phyloP scores from a whole-genome alignment of 768 basidiomycete species.

The Tricholoma bakamatsutake region DNA sequence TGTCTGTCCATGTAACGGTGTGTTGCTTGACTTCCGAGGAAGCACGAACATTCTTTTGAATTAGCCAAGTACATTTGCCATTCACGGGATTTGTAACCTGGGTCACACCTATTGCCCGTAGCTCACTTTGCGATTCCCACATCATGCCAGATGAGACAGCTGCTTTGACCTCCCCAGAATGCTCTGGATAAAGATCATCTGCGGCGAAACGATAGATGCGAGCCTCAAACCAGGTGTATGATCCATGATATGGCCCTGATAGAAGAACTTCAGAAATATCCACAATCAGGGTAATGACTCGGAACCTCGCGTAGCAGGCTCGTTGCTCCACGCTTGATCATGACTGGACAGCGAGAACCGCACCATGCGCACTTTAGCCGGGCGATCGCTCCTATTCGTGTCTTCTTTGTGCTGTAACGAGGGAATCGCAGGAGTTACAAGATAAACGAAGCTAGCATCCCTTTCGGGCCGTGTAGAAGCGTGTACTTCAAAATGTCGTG shows the following conservation, averaged over 20 bases:
- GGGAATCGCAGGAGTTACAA: constrained; percentile 16
- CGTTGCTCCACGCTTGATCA: constrained; percentile 31
- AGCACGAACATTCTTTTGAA: constrained; percentile 26
- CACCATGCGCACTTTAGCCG: constrained; percentile 15
- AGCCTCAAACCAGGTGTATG: constrained; percentile 30
- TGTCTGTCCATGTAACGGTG: constrained; percentile 19
- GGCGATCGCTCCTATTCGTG: neutral
- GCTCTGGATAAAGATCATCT: neutral
- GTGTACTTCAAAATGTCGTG: neutral
- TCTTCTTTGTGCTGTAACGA: neutral
- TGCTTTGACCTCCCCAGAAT: neutral
- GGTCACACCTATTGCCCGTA: neutral
- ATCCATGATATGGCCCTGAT: constrained; percentile 23
- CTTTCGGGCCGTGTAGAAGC: constrained; percentile 3
- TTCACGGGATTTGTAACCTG: constrained; percentile 12
- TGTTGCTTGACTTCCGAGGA: constrained; percentile 12
- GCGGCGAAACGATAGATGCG: constrained; percentile 18
- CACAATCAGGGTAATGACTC: neutral
- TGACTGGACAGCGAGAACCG: constrained; percentile 13
- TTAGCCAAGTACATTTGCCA: constrained; percentile 14
- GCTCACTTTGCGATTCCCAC: constrained; percentile 4
- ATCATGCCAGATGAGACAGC: neutral
- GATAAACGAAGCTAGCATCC: constrained; percentile 13
- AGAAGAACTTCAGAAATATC: neutral
- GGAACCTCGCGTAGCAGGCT: constrained; percentile 14